Evolutionary conservation across 257 asterid species (phyloP).

Genomic region (Apocynum venetum): DNA sequence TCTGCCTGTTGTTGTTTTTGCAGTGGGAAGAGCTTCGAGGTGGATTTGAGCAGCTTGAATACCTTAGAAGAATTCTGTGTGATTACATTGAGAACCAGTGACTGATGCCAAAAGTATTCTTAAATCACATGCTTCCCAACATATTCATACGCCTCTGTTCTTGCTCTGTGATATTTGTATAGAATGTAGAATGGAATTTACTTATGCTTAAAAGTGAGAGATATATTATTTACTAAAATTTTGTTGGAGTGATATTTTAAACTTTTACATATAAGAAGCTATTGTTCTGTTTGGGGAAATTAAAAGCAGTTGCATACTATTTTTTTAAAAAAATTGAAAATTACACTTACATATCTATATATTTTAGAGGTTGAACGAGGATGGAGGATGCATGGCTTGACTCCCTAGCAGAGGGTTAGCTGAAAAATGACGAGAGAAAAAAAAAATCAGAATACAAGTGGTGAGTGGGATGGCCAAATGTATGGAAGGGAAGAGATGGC

Average conservation of each 20-base stretch:
- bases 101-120: background rate
- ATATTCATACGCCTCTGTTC: background rate
- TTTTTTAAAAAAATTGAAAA: no score
- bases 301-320: background rate
- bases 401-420: background rate
- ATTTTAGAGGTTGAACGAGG: no score
- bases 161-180: background rate
- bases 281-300: background rate
- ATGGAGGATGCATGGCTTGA: no score
- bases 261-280: background rate
- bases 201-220: background rate
- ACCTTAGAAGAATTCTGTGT: slow-evolving; percentile 57
- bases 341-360: no score
- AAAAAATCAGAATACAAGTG: background rate
- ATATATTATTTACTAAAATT: no score
- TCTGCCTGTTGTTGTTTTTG: slow-evolving; percentile 14
- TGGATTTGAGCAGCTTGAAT: slow-evolving; percentile 73
- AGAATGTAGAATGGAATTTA: background rate
- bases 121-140: background rate
- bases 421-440: no score
- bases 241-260: no score
- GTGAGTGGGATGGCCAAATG: background rate
- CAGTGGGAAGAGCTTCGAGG: slow-evolving; percentile 98
- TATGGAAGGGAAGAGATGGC: background rate
- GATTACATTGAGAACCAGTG: slow-evolving; percentile 23